Conservation (phyloP, 2,329 filamentous ascomycete genomes). For the Colletotrichum sublineola region DNA sequence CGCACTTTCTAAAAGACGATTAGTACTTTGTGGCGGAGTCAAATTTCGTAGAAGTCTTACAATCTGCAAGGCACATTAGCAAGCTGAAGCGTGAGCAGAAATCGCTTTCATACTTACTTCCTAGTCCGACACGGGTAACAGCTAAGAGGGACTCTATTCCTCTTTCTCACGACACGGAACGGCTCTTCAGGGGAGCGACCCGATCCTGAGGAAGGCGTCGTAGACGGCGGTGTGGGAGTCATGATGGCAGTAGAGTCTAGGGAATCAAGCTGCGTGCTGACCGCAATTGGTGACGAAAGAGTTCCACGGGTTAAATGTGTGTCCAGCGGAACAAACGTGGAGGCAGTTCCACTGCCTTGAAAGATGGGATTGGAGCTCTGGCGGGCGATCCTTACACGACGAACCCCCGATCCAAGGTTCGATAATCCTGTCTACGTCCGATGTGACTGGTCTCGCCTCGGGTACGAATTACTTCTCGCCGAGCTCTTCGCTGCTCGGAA, state of each 20-base stretch:
- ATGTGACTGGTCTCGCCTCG: background rate
- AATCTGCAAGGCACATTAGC: constrained; percentile 52
- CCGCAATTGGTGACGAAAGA: background rate
- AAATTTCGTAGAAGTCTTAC: constrained; percentile 45
- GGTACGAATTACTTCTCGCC: background rate
- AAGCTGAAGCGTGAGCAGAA: constrained; percentile 15
- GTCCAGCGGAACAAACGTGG: constrained; percentile 19
- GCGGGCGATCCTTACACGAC: constrained; percentile 17
- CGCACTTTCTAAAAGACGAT: constrained; percentile 81
- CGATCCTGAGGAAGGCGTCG: constrained; percentile 79
- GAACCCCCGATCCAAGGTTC: background rate
- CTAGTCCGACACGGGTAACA: constrained; percentile 91
- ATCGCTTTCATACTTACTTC: constrained; percentile 72
- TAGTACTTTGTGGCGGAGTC: constrained; percentile 10
- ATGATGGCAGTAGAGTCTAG: constrained; percentile 58
- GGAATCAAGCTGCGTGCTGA: constrained; percentile 1
- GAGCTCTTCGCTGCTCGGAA: constrained; percentile 11
- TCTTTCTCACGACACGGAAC: constrained; percentile 89
- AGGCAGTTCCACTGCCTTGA: constrained; percentile 2
- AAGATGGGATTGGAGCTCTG: background rate
- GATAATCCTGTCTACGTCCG: constrained; percentile 3
- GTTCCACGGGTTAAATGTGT: constrained; percentile 9
- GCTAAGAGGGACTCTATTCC: constrained; percentile 91
- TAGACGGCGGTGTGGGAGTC: constrained; percentile 83
- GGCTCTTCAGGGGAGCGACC: constrained; percentile 85